Base-by-base conservation (phyloP, 108 stramenopile species). In the Mayamaea pseudoterrestris region DNA sequence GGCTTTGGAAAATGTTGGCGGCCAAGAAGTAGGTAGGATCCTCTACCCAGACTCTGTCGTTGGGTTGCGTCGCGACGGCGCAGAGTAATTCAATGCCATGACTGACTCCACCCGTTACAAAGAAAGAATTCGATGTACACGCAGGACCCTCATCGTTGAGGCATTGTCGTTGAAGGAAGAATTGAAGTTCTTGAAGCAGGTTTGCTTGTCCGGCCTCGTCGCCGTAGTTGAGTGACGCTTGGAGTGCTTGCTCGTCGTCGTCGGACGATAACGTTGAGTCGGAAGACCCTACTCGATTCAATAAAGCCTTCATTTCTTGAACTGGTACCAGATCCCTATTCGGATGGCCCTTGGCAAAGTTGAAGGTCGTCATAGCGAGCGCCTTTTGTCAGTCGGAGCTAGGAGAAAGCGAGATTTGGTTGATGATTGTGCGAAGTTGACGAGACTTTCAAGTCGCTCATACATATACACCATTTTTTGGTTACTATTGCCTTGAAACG, bases 71-170 rank as follows among this genome's bases (percentile, higher is more conserved):
- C 17, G 53, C 60, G 17, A 69, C 58, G 0, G 68, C 47, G 45
- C 73, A 74, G 1, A 82, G 34, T 18, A 82, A 43, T 27, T 82
- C 80, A n/a, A 82, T 39, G 12, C 69, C 76, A 58, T 82, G 80
- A 2, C 66, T 68, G 7, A 78, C 80, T 1, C 80, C 80, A 36
- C 50, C 50, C 2, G 80, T 82, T 3, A 74, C 60, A 50, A 82
- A 81, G 27, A 72, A 66, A 20, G 73, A 47, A 13, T n/a, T 44
- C 31, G 36, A 28, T 30, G 41, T 35, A 18, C 14, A 16, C 14
- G 18, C 11, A 0, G 18, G 37, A 20, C 39, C 22, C 25, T 71
- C 71, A 41, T 80, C 74, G 28, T 60, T 22, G 5, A 27, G 25
- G 22, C 70, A 61, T 22, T 66, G 74, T 30, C 58, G 30, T 5